phyloP scores from a whole-genome alignment of 257 asterid species.

The Primulina huaijiensis region DNA sequence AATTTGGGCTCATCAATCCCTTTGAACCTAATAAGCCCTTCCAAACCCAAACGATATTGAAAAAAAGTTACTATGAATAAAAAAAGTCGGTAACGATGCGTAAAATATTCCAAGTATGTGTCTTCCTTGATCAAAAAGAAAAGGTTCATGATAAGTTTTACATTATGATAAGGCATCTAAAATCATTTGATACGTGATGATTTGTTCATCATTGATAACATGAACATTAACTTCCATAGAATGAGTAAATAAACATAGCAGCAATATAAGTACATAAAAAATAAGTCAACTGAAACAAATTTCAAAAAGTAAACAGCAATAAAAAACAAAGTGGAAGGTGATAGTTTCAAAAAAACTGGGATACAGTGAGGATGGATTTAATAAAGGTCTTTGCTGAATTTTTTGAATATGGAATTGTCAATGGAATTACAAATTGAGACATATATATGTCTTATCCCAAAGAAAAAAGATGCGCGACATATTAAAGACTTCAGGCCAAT shows the following conservation, averaged over 20 bases:
- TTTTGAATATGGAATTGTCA: no score
- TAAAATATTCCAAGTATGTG: conserved; percentile 4
- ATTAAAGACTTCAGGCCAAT: no score
- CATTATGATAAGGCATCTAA: conserved; percentile 5
- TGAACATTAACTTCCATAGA: no score
- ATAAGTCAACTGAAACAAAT: neutral
- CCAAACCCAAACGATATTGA: conserved; percentile 22
- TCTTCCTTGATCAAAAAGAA: conserved; percentile 17
- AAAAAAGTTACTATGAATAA: neutral
- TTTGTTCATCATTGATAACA: neutral
- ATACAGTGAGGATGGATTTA: no score
- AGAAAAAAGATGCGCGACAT: no score
- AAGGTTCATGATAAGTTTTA: conserved; percentile 14
- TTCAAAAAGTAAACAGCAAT: neutral
- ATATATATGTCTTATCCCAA: no score
- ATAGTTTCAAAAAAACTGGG: conserved; percentile 8
- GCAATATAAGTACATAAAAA: neutral
- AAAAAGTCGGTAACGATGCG: neutral
- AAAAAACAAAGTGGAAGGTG: neutral
- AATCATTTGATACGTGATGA: conserved; percentile 5
- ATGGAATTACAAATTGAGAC: no score
- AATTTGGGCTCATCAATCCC: conserved; percentile 70
- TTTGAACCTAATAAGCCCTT: conserved; percentile 71
- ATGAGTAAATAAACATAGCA: neutral
- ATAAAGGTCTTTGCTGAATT: no score